These are phyloP conservation scores for Mentha longifolia DNA, from an alignment of 257 asterid genomes.

Conservation along the genomic window DNA sequence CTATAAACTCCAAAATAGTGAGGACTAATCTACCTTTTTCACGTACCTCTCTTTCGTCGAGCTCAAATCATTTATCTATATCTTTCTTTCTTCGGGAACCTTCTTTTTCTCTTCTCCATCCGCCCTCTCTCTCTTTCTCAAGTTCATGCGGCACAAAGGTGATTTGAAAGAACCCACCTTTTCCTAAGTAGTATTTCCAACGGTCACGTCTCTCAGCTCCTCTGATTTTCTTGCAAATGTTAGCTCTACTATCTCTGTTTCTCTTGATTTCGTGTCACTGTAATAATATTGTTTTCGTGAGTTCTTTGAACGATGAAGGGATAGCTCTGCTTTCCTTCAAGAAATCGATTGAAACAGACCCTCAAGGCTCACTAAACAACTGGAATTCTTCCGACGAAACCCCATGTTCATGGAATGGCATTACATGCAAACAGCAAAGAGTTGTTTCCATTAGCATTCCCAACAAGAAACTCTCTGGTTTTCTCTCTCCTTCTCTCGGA, in stretches of 20 bases:
- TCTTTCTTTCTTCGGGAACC: slow-evolving; percentile 45
- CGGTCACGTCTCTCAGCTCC: slow-evolving; percentile 40
- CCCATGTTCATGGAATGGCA: slow-evolving; percentile 95
- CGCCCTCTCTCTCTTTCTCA: neutral
- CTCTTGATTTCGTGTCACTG: slow-evolving; percentile 36
- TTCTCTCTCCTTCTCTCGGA: slow-evolving; percentile 75
- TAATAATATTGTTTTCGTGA: slow-evolving; percentile 40
- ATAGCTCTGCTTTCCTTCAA: slow-evolving; percentile 73
- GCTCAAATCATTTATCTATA: slow-evolving; percentile 32
- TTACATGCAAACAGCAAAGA: slow-evolving; percentile 72
- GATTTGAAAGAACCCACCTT: slow-evolving; percentile 13
- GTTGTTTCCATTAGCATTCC: slow-evolving; percentile 80
- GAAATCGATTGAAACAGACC: slow-evolving; percentile 66
- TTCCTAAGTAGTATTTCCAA: slow-evolving; percentile 35
- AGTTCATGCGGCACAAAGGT: neutral
- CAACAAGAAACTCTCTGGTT: slow-evolving; percentile 69
- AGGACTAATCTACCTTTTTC: slow-evolving; percentile 37
- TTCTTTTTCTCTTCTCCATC: too few species aligned
- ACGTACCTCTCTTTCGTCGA: slow-evolving; percentile 22
- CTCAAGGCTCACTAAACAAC: slow-evolving; percentile 68
- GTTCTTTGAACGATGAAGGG: slow-evolving; percentile 76
- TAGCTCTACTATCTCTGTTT: slow-evolving; percentile 34
- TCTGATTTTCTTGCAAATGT: slow-evolving; percentile 46
- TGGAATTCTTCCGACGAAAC: slow-evolving; percentile 74
- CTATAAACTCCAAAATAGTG: neutral